Evolutionary conservation across 1,284 basidiomycete genomes (phyloP).

Genomic region (Boletus mariae): DNA sequence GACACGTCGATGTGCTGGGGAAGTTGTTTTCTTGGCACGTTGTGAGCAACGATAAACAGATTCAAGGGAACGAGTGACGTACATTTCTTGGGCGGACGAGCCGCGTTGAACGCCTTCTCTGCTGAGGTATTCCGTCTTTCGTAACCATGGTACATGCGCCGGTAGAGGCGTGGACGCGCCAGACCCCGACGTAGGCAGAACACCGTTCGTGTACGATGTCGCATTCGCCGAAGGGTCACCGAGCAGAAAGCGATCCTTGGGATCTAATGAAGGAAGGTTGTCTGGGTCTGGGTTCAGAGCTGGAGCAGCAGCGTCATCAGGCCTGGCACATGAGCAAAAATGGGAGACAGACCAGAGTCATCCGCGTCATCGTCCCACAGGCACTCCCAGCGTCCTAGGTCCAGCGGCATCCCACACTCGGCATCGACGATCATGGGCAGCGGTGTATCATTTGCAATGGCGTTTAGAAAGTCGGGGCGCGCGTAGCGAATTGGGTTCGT

Average conservation of each 20-base stretch:
- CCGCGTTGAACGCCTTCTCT: constrained; percentile 54
- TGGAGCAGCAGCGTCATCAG: constrained; percentile 25
- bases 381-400: constrained; percentile 77
- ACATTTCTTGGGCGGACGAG: constrained; percentile 55
- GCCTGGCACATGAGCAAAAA: constrained; percentile 1
- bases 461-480: constrained; percentile 77
- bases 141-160: constrained; percentile 80
- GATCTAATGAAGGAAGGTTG: constrained; percentile 62
- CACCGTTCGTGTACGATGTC: constrained; percentile 41
- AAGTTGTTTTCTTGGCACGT: constrained; percentile 44
- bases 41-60: neutral
- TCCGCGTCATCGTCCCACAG: constrained; percentile 77
- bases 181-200: constrained; percentile 32
- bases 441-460: constrained; percentile 74
- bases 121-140: constrained; percentile 84
- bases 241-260: constrained; percentile 68
- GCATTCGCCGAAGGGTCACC: constrained; percentile 51
- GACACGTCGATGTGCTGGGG: constrained; percentile 70
- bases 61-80: constrained; percentile 20
- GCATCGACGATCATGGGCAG: constrained; percentile 93
- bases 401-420: constrained; percentile 91
- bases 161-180: constrained; percentile 43
- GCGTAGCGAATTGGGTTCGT: constrained; percentile 86
- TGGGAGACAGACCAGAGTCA: constrained; percentile 53
- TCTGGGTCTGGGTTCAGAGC: constrained; percentile 66